A percentile compares a stretch with the other conserved stretches of the same genome.
Evolutionary conservation across 2,329 filamentous ascomycete genomes (phyloP).

Genomic region (Neonectria punicea): DNA sequence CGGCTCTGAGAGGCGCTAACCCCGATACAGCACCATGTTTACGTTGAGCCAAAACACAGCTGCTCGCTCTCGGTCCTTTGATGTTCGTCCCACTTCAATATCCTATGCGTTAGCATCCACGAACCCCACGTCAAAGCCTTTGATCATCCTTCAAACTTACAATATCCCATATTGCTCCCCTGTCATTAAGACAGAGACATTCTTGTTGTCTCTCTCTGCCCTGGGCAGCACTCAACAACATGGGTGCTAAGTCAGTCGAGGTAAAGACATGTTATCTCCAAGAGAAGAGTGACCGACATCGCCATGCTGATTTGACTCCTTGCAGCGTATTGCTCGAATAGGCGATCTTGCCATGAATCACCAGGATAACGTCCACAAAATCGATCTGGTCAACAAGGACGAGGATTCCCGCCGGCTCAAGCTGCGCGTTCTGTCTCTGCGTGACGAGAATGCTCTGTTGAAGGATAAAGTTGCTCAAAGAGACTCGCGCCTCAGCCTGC

Average conservation of each 20-base stretch:
- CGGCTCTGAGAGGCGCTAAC: conserved; percentile 26
- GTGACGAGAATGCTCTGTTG: conserved; percentile 77
- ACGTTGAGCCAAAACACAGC: conserved; percentile 44
- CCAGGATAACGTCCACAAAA: conserved; percentile 70
- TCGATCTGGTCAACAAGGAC: conserved; percentile 76
- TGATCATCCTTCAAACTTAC: conserved; percentile 7
- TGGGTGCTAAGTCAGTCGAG: conserved; percentile 43
- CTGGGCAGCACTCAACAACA: conserved; percentile 26
- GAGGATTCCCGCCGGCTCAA: conserved; percentile 78
- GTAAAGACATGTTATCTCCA: conserved; percentile 31
- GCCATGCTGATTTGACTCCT: conserved; percentile 34
- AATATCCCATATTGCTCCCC: conserved; percentile 8
- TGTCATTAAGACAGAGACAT: background rate
- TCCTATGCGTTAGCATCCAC: conserved; percentile 19
- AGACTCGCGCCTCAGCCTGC: conserved; percentile 66
- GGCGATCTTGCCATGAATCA: conserved; percentile 76
- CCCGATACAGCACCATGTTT: conserved; percentile 46
- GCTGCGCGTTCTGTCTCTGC: conserved; percentile 75
- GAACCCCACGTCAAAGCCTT: conserved; percentile 16
- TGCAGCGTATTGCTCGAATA: conserved; percentile 57
- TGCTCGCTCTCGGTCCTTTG: background rate
- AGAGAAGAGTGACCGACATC: background rate
- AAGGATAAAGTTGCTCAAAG: conserved; percentile 70
- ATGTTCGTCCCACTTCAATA: conserved; percentile 27
- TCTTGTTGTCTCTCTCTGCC: background rate